Base-by-base conservation (phyloP, 805 yeast genomes). In the Starmerella floricola region DNA sequence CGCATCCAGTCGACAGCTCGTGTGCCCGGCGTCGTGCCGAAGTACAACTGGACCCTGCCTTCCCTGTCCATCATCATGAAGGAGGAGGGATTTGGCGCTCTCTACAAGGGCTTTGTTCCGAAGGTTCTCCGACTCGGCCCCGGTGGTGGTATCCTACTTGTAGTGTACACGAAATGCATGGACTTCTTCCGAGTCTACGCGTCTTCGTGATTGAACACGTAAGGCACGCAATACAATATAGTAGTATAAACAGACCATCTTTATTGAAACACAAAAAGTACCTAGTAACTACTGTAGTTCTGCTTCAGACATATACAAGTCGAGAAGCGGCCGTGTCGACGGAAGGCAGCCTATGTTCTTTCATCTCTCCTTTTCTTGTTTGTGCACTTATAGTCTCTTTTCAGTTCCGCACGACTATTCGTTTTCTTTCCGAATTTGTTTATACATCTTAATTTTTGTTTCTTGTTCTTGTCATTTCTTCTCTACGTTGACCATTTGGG, bases 111-210 rank as follows among this genome's bases (percentile, higher is more conserved):
- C 31, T 88, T 91, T 74, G 61, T 87, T 50, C 99, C 99, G 53
- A 91, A 91, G 71, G 96, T 91, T 11, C 71, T 91, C 59, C 79
- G 99, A 73, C 72, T 91, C 53, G 98, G 97, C 36, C 98, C 99
- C 47, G 99, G 99, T 59, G 99, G 99, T 62, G 99, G 99, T 69
- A 86, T 91, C 53, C 68, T 91, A 58, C 72, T 91, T 61, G 97
- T 91, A 37, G 98, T 91, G n/a, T 91, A 86, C 72, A 85, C 95
- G 34, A 71, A 85, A 19, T 77, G 87, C 50, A 86, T 87, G 93
- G 95, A 87, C 61, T 84, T 85, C 68, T 91, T 91, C 72, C 55
- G 62, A 29, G 34, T 4, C 12, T 48, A 48, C 38, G 36, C 38
- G 27, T 4, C 35, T 24, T 29, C 34, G 17, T 27, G n/a, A 10